Evolutionary conservation across 1,284 basidiomycete species (phyloP), one percentile per base, ranked within the genome.

Genomic region (Agaricales sp.): DNA sequence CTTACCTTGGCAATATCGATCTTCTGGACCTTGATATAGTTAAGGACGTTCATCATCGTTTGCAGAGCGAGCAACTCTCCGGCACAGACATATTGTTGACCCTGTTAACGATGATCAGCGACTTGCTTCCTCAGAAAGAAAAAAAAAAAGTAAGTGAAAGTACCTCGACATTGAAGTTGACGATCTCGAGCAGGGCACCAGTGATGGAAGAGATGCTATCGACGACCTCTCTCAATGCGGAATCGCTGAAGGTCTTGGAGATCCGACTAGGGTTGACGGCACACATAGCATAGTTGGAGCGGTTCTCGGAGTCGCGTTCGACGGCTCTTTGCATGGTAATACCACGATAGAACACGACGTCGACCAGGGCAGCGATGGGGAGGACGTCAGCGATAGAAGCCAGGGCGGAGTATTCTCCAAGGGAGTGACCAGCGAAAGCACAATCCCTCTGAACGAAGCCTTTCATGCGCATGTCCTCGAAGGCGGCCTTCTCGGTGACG

Each of bases 261-360:
- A 99, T 91, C 53, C 95, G 86, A 58, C 91, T 87, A 1, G 96
- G 96, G 67, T 98, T 98, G 61, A 97, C 89, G 14, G 95, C 95
- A 67, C 93, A 94, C 96, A 99, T 98, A 16, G 92, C 94, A 61
- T 98, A 99, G 66, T 95, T 92, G 25, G 91, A 94, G 48, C 95
- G 82, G 62, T 94, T 94, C 52, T 89, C 75, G 2, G 85, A 74
- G 61, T 98, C 95, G 45, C 95, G 90, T 67, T 96, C 90, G 52
- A 97, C 94, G 18, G 94, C 94, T 43, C 93, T 90, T 64, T 97
- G 94, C 95, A 99, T 99, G 46, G 95, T 99, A 61, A 99, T 95
- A 63, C 95, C 95, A 67, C 96, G 92, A 69, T 97, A 98, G 78
- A 99, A 98, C 41, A 99, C 95, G 61, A 99, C 91, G 59, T 98